Percentiles rank a stretch among this genome's conserved stretches.
These are phyloP conservation scores for Moelleriella libera DNA, from an alignment of 2,329 filamentous ascomycete species.

Conservation along the genomic window DNA sequence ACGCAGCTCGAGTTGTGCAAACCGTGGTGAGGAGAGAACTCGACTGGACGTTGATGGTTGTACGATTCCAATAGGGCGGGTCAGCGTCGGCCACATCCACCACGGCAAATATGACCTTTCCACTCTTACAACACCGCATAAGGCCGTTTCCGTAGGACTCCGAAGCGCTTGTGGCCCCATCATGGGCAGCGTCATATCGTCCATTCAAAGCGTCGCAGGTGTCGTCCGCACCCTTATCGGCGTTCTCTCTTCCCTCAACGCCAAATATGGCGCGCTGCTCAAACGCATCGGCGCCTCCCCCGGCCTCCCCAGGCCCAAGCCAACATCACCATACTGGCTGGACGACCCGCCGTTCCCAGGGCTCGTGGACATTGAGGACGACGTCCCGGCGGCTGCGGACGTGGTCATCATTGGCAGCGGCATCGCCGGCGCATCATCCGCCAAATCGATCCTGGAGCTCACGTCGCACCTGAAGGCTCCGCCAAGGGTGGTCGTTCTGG, in stretches of 20 bases:
- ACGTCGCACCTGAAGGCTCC: slow-evolving; percentile 2
- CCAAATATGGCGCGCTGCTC: slow-evolving; percentile 13
- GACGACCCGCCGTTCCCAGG: slow-evolving; percentile 26
- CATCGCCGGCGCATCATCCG: slow-evolving; percentile 28
- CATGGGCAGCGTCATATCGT: slow-evolving; percentile 21
- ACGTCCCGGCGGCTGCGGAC: slow-evolving; percentile 25
- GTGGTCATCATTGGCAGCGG: slow-evolving; percentile 40
- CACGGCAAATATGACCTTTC: no score
- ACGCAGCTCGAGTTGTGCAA: no score
- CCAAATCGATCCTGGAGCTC: slow-evolving; percentile 14
- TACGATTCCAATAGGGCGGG: no score
- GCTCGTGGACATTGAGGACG: slow-evolving; percentile 18
- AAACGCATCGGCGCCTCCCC: slow-evolving; percentile 17
- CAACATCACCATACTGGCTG: slow-evolving; percentile 32
- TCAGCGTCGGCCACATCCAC: no score
- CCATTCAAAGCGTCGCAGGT: slow-evolving; percentile 9
- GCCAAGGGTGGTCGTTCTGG: slow-evolving; percentile 28
- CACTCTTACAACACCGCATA: no score
- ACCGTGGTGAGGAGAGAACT: no score
- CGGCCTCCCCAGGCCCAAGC: slow-evolving; percentile 24
- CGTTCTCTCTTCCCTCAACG: slow-evolving; percentile 12
- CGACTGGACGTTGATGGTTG: no score
- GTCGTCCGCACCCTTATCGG: slow-evolving; percentile 11
- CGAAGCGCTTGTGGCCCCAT: not conserved
- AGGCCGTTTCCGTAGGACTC: no score